Conservation (phyloP, 768 basidiomycete species). For the Hygrophorus russula region DNA sequence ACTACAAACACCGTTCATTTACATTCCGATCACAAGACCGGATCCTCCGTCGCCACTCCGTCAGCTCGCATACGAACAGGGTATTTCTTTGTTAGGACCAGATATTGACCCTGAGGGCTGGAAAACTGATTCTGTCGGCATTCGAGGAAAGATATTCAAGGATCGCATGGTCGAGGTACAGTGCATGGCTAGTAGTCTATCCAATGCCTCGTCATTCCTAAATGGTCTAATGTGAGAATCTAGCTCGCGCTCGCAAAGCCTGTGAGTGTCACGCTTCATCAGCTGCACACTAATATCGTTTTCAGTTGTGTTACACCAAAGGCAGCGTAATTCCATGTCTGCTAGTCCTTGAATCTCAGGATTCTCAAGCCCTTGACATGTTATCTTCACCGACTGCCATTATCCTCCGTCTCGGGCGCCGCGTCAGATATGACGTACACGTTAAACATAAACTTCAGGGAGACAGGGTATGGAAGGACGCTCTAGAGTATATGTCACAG, state of each 20-base stretch:
- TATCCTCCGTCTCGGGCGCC: constrained; percentile 26
- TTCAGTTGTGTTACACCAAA: constrained; percentile 36
- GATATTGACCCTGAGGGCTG: constrained; percentile 38
- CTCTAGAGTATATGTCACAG: too few relatives aligned
- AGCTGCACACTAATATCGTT: too few relatives aligned
- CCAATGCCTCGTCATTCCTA: neutral
- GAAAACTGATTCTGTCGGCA: constrained; percentile 28
- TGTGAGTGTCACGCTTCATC: too few relatives aligned
- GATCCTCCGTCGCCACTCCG: constrained; percentile 33
- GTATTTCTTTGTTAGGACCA: constrained; percentile 31
- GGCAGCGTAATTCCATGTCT: constrained; percentile 38
- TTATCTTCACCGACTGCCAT: constrained; percentile 30
- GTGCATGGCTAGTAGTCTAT: constrained; percentile 25
- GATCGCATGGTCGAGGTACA: constrained; percentile 26
- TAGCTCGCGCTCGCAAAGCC: too few relatives aligned
- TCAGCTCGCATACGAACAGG: constrained; percentile 36
- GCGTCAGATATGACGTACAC: constrained; percentile 27
- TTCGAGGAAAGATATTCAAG: constrained; percentile 29
- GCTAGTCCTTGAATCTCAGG: constrained; percentile 28
- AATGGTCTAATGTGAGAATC: too few relatives aligned
- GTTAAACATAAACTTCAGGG: neutral
- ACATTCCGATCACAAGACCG: constrained; percentile 35
- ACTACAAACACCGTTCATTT: constrained; percentile 42
- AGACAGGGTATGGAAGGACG: too few relatives aligned
- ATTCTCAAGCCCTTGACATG: constrained; percentile 27